Evolutionary conservation across 139 green algal genomes (phyloP).

Genomic region (Spirogloea muscicola): DNA sequence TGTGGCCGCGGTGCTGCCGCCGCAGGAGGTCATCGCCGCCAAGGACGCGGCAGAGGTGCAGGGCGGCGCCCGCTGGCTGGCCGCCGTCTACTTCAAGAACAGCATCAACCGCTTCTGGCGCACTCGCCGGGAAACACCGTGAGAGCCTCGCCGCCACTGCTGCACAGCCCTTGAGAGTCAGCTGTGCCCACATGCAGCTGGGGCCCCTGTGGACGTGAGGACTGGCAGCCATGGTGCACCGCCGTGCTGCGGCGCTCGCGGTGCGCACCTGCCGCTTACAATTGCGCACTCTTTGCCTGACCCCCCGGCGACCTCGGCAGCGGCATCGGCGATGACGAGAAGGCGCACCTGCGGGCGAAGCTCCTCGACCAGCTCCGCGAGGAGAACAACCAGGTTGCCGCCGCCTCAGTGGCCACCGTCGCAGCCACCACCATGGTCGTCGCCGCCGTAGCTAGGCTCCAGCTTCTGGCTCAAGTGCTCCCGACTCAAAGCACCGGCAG

Average conservation of each 20-base stretch:
- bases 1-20: background rate
- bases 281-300: background rate
- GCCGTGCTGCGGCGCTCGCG: background rate
- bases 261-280: background rate
- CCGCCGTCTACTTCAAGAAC: slow-evolving; percentile 87
- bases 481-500: too few relatives aligned
- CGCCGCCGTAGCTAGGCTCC: background rate
- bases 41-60: slow-evolving; percentile 65
- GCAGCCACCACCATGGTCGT: background rate
- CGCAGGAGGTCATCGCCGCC: slow-evolving; percentile 73
- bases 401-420: background rate
- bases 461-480: background rate
- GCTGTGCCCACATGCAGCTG: background rate
- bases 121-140: slow-evolving; percentile 39
- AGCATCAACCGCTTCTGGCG: slow-evolving; percentile 73
- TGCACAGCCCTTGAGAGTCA: background rate
- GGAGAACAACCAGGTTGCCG: slow-evolving; percentile 73
- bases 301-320: slow-evolving; percentile 41
- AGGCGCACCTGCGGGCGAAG: slow-evolving; percentile 64
- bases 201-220: background rate
- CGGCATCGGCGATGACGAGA: slow-evolving; percentile 70
- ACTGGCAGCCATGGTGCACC: background rate
- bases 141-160: background rate
- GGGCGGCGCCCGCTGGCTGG: slow-evolving; percentile 69
- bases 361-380: slow-evolving; percentile 69